Base-by-base conservation (phyloP, 345 rosid genomes). In the Salix udensis region DNA sequence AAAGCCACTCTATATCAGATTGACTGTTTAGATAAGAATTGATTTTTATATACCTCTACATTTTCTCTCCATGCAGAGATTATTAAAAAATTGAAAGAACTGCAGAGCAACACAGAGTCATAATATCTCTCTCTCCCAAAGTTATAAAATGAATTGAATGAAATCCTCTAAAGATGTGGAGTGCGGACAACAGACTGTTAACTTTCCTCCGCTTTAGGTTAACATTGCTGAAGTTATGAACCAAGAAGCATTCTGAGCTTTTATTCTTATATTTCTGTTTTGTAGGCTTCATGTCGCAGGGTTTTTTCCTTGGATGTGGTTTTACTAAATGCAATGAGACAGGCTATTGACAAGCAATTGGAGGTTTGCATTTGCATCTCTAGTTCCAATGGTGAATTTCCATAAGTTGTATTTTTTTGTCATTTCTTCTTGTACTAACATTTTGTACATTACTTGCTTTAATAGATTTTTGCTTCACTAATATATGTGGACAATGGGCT, bases 401-500 rank as follows among this genome's bases (percentile, higher is more conserved):
- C 6, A 1, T 24, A 2, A 74, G 70, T 77, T 58, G 12, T 39
- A 11, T 16, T 37, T 16, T 37, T 39, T 46, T 78, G 30, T 31
- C 55, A 66, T 76, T 14, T 34, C 11, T 19, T 76, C 68, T 67
- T 11, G 39, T 28, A 24, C 65, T 58, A 73, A 68, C 34, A n/a
- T 73, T 40, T 76, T 77, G 24, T 7, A 44, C 62, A 65, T 75
- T 70, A 18, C 53, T 81, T 77, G 70, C 65, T 60, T 65, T 75
- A 52, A n/a, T 31, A 91, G 97, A 88, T 91, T 82, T 74, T 84
- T 78, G 95, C 97, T 79, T 86, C 95, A 75, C 90, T 93, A 50
- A 30, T 89, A 66, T 91, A 94, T 85, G 94, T 92, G 62, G 90
- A 94, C 78, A 87, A 83, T 67, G 85, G 85, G 74, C 81, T 80